These are phyloP conservation scores for Giardia duodenalis DNA, from an alignment of 208 protist species.

Conservation along the genomic window DNA sequence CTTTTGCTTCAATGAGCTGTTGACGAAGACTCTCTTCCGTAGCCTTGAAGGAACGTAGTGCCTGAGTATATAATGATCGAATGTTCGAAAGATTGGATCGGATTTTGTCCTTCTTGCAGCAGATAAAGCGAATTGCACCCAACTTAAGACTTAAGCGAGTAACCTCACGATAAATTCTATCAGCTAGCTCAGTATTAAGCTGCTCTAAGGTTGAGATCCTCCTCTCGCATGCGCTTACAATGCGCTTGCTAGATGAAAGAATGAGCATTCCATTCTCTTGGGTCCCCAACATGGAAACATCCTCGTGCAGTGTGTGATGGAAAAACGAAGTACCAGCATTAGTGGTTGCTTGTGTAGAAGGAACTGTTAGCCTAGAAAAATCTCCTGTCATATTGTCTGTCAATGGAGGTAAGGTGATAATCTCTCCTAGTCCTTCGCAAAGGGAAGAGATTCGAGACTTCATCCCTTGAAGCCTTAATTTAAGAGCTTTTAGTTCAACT, in stretches of 20 bases:
- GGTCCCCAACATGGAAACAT: not conserved
- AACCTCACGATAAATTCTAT: not conserved
- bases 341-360: not conserved
- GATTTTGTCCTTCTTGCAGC: not conserved
- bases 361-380: too few species aligned
- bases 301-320: not conserved
- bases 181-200: not conserved
- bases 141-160: not conserved
- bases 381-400: too few species aligned
- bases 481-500: not conserved
- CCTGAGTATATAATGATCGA: not conserved
- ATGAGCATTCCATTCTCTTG: not conserved
- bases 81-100: not conserved
- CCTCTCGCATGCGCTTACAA: not conserved
- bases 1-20: not conserved
- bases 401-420: too few species aligned
- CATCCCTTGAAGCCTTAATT: not conserved
- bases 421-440: not conserved
- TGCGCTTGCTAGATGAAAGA: not conserved
- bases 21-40: not conserved
- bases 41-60: not conserved
- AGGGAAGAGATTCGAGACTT: not conserved
- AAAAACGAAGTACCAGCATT: not conserved
- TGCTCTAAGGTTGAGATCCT: not conserved
- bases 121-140: not conserved